Evolutionary conservation across 352 stramenopile species (phyloP).

Genomic region (Phytophthora foliorum): DNA sequence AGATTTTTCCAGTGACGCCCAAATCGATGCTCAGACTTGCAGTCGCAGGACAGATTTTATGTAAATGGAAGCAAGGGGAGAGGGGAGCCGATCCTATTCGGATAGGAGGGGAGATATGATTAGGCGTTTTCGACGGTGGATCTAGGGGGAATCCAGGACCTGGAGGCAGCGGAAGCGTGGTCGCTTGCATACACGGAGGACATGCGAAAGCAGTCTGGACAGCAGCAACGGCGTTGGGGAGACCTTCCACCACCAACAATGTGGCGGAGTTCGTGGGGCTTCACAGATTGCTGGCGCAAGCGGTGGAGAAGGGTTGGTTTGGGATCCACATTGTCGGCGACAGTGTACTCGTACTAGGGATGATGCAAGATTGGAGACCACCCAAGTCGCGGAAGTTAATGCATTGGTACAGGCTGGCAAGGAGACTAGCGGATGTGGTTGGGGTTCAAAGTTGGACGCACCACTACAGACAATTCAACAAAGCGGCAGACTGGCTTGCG

Average conservation of each 20-base stretch:
- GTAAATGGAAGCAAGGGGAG: too few species aligned
- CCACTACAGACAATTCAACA: constrained; percentile 4
- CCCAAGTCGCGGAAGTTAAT: not conserved
- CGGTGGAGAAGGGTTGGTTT: not conserved
- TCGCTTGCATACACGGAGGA: too few species aligned
- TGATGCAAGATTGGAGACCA: constrained; percentile 24
- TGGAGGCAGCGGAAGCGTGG: constrained; percentile 2
- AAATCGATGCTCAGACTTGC: too few species aligned
- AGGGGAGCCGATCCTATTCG: too few species aligned
- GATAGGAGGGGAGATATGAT: too few species aligned
- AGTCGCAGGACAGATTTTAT: too few species aligned
- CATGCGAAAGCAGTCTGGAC: too few species aligned
- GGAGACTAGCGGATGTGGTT: too few species aligned
- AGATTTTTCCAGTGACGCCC: too few species aligned
- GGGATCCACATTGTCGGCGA: not conserved
- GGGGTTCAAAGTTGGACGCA: too few species aligned
- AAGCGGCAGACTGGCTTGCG: not conserved
- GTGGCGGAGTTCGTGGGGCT: not conserved
- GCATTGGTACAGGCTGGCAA: not conserved
- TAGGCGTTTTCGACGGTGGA: constrained; percentile 14
- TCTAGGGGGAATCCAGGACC: not conserved
- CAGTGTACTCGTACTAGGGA: constrained; percentile 27
- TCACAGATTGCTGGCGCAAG: not conserved
- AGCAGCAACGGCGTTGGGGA: not conserved
- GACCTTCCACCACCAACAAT: not conserved